phyloP scores from a whole-genome alignment of 768 basidiomycete genomes.

The Mycena metata region DNA sequence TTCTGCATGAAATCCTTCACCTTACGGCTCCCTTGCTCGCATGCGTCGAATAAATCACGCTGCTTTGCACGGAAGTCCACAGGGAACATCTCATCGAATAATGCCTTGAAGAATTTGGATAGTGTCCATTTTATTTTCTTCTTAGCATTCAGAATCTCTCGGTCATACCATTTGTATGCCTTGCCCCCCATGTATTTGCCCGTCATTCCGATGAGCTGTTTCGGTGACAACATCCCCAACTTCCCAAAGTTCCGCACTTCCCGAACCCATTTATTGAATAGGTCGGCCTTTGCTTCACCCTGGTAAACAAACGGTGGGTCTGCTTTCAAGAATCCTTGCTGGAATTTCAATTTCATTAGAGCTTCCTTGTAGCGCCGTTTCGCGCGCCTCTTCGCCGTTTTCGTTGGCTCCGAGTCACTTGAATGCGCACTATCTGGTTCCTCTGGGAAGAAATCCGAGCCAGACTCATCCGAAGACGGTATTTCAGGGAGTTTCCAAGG shows the following conservation, averaged over 20 bases:
- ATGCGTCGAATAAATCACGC: neutral
- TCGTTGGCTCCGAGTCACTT: constrained; percentile 1
- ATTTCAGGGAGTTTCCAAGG: too few species aligned
- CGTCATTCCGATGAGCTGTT: too few species aligned
- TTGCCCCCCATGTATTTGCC: too few species aligned
- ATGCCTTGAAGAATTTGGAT: neutral
- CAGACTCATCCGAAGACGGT: neutral
- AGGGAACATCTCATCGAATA: neutral
- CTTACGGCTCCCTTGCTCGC: constrained; percentile 1
- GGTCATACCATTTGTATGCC: constrained; percentile 6
- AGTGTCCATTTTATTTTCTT: constrained; percentile 1
- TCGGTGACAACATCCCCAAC: too few species aligned
- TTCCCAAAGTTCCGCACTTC: too few species aligned
- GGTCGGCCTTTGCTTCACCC: too few species aligned
- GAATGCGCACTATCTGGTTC: constrained; percentile 5
- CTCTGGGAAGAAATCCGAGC: constrained; percentile 3
- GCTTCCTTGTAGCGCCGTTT: constrained; percentile 10
- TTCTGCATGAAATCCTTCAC: constrained; percentile 10
- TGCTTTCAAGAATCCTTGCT: constrained; percentile 2
- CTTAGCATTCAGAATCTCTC: constrained; percentile 2
- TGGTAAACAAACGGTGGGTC: constrained; percentile 9
- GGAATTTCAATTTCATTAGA: neutral
- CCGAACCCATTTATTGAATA: too few species aligned
- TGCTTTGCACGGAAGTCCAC: neutral
- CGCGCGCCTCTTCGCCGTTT: constrained; percentile 10